Conservation (phyloP, 192 early-diverging fungal genomes). For the Coemansia furcata region DNA sequence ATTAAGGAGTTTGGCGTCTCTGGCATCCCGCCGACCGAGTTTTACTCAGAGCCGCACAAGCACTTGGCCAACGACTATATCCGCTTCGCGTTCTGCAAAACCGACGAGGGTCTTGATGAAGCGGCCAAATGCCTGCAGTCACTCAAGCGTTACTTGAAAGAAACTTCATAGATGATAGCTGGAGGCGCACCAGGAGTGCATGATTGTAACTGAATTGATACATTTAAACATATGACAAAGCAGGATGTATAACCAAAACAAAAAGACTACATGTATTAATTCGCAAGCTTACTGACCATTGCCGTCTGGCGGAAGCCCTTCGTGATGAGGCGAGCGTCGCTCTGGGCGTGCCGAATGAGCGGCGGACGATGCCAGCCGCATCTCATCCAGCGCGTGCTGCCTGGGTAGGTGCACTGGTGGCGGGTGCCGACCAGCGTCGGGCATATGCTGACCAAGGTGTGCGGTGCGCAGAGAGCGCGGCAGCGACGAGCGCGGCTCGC, state of each 20-base stretch:
- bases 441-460: background rate
- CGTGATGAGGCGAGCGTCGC: background rate
- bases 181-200: too few species aligned
- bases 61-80: slow-evolving; percentile 69
- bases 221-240: background rate
- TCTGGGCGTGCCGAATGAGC: background rate
- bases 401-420: slow-evolving; percentile 16
- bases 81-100: slow-evolving; percentile 94
- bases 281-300: slow-evolving; percentile 1
- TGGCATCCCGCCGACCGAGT: slow-evolving; percentile 88
- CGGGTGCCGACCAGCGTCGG: background rate
- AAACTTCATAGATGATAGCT: background rate
- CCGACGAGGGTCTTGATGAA: slow-evolving; percentile 72
- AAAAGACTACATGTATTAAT: background rate
- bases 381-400: slow-evolving; percentile 14
- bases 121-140: slow-evolving; percentile 67
- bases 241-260: background rate
- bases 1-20: slow-evolving; percentile 87
- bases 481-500: slow-evolving; percentile 33
- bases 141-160: slow-evolving; percentile 51
- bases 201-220: background rate
- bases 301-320: background rate
- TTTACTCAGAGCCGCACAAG: slow-evolving; percentile 72
- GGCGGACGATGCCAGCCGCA: slow-evolving; percentile 6
- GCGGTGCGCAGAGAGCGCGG: slow-evolving; percentile 28